Evolutionary conservation across 108 stramenopile genomes (phyloP), one percentile per base, ranked within the genome.

Genomic region (Pseudonitzschia pungens): DNA sequence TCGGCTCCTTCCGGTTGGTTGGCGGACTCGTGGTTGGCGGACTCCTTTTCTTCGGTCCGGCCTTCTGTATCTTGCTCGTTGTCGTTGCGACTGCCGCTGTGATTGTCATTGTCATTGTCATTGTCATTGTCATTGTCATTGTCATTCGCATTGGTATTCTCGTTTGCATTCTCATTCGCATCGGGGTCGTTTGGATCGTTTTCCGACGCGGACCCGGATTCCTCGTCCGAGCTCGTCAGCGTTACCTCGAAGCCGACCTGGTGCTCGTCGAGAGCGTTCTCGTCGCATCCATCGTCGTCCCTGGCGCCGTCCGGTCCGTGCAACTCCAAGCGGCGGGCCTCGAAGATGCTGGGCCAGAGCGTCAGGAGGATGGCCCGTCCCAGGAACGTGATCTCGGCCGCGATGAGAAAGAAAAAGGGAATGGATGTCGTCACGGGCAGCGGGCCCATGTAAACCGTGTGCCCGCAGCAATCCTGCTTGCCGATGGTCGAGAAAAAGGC

Each of bases 391-490:
- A 80, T 29, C 43, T 80, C 79, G 21, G 64, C 52, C 31, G 68
- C 33, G 20, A 80, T 76, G 20, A 80, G 53, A 20, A 75, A 18
- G 44, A 80, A 80, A 40, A 74, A 80, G 0, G 79, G 79, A 67
- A 69, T 24, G 9, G 74, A 66, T 15, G 73, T 64, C 9, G 55
- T 4, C 68, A 80, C 36, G 41, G 79, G 69, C 0, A 69, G 26
- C 0, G 69, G 56, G 28, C 79, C 79, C 55, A 65, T 21, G n/a
- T 59, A 41, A 20, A 71, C 74, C 1, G 48, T 33, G 18, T 65
- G 20, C 10, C 73, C 79, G 33, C 79, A 80, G 51, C 79, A 80
- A 4, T 71, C 27, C 16, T 40, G 51, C 48, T 57, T 42, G 48
- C 73, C 65, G 21, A 54, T 44, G 10, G 75, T 24, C 14, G 58